Evolutionary conservation across 345 rosid species (phyloP), one percentile per base, ranked within the genome.

Genomic region (Populus alba): DNA sequence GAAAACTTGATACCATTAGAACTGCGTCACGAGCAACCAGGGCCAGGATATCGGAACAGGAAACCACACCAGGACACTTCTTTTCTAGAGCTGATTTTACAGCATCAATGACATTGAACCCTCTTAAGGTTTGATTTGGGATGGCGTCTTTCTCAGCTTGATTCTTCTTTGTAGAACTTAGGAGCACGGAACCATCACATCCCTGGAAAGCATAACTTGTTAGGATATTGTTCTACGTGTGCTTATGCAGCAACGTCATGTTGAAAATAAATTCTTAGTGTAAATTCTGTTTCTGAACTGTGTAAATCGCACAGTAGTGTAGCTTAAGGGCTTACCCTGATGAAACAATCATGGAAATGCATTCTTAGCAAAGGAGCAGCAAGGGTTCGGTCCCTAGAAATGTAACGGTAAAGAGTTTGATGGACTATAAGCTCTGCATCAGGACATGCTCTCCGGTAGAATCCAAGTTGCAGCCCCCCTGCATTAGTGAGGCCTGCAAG

Each of bases 301-400:
- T 18, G 3, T 6, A n/a, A 7, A 39, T 11, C 15, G 37, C 7
- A 29, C 29, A 0, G 5, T 33, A 11, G 29, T 23, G 18, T 10
- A 66, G 35, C 20, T 51, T 51, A 16, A 51, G 2, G 17, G n/a
- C 84, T 37, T 84, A 87, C 90, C 84, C 89, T 66, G 22, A 87
- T 84, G 33, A 89, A 89, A 57, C 90, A 89, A 70, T 89, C 90
- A 80, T 89, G 92, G 51, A 89, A 87, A 84, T 86, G 72, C 90
- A 87, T 79, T 79, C 92, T 85, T 13, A 89, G 76, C 33, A 87
- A 57, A 4, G 85, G 55, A 0, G 92, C 88, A 12, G 90, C 91
- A 74, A 89, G 86, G 70, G 87, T 85, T 9, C 80, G 78, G 75
- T 83, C 82, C 45, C 69, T 71, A 15, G 89, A 82, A 66, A 88